These are phyloP conservation scores for Lunularia cruciata DNA, from an alignment of 225 moss, liverwort and hornwort species.

Conservation along the genomic window DNA sequence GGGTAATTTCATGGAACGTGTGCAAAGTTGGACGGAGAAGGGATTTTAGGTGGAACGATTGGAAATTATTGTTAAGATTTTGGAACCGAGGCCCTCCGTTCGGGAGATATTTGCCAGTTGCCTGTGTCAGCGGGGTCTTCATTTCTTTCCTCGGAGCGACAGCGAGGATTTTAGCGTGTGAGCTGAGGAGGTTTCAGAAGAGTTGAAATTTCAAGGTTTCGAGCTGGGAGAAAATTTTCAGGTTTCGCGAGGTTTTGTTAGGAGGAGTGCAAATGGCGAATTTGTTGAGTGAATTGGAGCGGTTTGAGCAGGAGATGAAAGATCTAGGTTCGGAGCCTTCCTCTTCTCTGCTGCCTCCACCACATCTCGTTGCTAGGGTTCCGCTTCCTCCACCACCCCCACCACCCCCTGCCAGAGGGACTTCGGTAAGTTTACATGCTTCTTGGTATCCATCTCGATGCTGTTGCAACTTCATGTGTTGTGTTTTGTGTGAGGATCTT, in stretches of 20 bases:
- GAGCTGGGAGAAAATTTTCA: background rate
- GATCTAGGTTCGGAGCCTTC: constrained; percentile 76
- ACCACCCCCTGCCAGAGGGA: constrained; percentile 36
- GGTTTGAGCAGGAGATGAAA: constrained; percentile 98
- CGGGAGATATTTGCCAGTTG: too few species aligned
- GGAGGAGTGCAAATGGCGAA: constrained; percentile 53
- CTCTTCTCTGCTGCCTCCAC: constrained; percentile 44
- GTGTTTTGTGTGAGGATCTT: background rate
- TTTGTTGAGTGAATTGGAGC: constrained; percentile 84
- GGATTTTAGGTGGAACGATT: too few species aligned
- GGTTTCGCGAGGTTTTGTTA: background rate
- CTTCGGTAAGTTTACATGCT: constrained; percentile 24
- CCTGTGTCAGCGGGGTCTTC: too few species aligned
- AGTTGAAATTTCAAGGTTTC: background rate
- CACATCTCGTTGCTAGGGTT: constrained; percentile 50
- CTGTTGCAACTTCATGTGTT: constrained; percentile 10
- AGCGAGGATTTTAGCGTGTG: background rate
- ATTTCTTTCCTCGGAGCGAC: background rate
- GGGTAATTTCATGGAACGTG: too few species aligned
- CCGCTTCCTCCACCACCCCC: constrained; percentile 44
- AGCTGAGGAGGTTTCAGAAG: background rate
- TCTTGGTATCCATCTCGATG: background rate
- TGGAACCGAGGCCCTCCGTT: too few species aligned
- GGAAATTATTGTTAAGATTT: too few species aligned
- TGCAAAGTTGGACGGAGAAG: too few species aligned